Evolutionary conservation across 345 rosid genomes (phyloP).

Genomic region (Eucalyptus fibrosa): DNA sequence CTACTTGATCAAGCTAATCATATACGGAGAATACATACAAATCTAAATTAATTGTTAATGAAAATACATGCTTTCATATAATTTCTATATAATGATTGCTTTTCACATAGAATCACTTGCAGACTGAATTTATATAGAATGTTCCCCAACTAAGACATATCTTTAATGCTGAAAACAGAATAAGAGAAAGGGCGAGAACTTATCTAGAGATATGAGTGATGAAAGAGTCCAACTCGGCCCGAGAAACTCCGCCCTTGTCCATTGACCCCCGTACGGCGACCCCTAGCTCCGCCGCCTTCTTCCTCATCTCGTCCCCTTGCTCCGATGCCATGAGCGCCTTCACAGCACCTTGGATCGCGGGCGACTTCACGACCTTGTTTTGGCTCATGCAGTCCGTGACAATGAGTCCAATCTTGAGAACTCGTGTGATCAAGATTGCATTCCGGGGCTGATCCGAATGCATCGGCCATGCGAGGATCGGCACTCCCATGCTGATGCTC

Average conservation of each 20-base stretch:
- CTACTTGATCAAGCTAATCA: background rate
- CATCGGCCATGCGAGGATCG: constrained; percentile 54
- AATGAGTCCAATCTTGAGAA: constrained; percentile 22
- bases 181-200: background rate
- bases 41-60: background rate
- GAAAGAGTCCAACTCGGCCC: constrained; percentile 33
- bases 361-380: background rate
- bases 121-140: background rate
- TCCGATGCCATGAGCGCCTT: constrained; percentile 30
- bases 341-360: constrained; percentile 13
- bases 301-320: constrained; percentile 37
- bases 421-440: constrained; percentile 14
- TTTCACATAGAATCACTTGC: background rate
- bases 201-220: constrained; percentile 33
- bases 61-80: background rate
- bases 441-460: constrained; percentile 62
- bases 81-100: background rate
- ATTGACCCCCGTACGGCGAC: constrained; percentile 2
- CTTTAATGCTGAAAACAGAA: background rate
- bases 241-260: constrained; percentile 28
- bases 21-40: background rate
- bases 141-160: background rate
- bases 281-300: constrained; percentile 23
- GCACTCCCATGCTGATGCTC: constrained; percentile 53
- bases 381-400: constrained; percentile 15